Evolutionary conservation across 2,329 filamentous ascomycete species (phyloP), one percentile per base, ranked within the genome.

Genomic region (Arthrobotrys iridis): DNA sequence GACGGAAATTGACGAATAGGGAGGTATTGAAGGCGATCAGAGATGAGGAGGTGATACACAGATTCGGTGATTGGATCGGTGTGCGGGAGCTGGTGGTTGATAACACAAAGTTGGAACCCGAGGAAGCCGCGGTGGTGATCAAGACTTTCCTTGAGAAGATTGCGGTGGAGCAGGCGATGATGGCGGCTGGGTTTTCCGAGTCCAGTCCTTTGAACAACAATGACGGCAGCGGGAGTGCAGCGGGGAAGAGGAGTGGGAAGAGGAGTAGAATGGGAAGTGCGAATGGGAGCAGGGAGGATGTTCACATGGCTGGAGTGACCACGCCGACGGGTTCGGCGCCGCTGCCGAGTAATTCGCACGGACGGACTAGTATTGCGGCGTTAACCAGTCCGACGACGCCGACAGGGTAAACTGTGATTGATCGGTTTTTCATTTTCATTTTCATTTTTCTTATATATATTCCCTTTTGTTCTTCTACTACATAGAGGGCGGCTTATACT

Each of bases 1-100:
- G 59, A 11, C 78, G 80, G 13, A 81, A 81, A 64, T 41, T 81
- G 22, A 78, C 57, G 6, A 78, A 80, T 28, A 15, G 40, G 2
- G 70, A 76, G 4, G 63, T 79, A 3, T 64, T 81, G 13, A 55
- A 64, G n/a, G 52, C 28, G 0, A 75, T 81, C 10, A 57, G 78
- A 26, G 52, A 78, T 24, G 46, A 77, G 10, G 67, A 80, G 58
- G 26, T 78, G 40, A 77, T 81, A 22, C 73, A 78, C 18, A 64
- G 55, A 11, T 78, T 81, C 66, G 77, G 78, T 33, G 70, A 78
- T 57, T 76, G 72, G 72, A 71, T 76, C 24, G 72, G 72, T 28
- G 43, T 72, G 10, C 4, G 64, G 41, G 67, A 79, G 24, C 30
- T 80, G 4, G 74, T 79, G 6, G 41, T 81, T 28, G 78, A 81